phyloP scores from a whole-genome alignment of 495 filamentous ascomycete genomes.

The Rhizodiscina lignyota region DNA sequence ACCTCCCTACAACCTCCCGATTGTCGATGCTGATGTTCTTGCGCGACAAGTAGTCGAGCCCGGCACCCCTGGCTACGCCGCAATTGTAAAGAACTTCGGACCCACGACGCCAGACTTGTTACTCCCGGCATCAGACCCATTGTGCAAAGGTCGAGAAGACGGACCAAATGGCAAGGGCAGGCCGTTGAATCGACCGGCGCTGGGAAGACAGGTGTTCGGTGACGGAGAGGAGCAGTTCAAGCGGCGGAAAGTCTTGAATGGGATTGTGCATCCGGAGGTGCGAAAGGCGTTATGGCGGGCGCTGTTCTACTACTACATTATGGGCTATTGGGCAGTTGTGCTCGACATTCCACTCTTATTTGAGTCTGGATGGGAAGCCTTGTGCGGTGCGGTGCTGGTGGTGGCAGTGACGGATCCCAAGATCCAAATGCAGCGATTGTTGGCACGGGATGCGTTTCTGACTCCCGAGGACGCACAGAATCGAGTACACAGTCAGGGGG shows the following conservation, averaged over 20 bases:
- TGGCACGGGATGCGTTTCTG: constrained; percentile 54
- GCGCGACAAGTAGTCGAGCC: constrained; percentile 85
- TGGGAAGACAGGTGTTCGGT: constrained; percentile 78
- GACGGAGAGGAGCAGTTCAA: constrained; percentile 39
- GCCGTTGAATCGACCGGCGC: constrained; percentile 68
- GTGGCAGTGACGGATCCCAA: constrained; percentile 59
- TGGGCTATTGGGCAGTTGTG: constrained; percentile 72
- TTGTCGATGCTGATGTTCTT: constrained; percentile 89
- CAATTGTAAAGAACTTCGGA: constrained; percentile 63
- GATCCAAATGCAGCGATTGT: constrained; percentile 64
- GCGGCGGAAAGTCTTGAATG: constrained; percentile 60
- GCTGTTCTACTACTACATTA: constrained; percentile 45
- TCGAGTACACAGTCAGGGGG: constrained; percentile 66
- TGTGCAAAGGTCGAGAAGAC: constrained; percentile 15
- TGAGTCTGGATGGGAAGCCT: constrained; percentile 63
- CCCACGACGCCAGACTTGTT: constrained; percentile 74
- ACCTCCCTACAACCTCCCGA: constrained; percentile 69
- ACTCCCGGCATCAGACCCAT: constrained; percentile 26
- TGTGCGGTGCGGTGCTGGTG: constrained; percentile 71
- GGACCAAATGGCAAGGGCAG: constrained; percentile 34
- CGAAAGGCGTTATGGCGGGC: constrained; percentile 55
- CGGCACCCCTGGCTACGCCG: constrained; percentile 63
- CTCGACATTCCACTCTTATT: constrained; percentile 86
- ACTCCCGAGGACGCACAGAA: constrained; percentile 65
- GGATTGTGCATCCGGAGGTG: constrained; percentile 85